Base-by-base conservation (phyloP, 2,329 filamentous ascomycete species). In the Cladosporium colombiae region DNA sequence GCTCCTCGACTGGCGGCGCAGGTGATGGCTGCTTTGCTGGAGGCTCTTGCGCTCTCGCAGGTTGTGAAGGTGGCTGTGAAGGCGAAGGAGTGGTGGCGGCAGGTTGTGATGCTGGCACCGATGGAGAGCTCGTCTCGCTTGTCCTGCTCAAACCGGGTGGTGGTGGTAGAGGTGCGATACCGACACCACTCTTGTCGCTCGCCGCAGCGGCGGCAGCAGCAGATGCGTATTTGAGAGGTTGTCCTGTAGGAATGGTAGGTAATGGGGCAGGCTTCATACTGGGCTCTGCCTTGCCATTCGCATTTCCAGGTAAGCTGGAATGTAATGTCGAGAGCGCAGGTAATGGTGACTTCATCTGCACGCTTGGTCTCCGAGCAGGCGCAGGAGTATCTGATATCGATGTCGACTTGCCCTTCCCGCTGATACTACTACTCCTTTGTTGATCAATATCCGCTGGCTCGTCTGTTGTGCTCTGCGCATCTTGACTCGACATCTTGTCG, bases 191-290 rank as follows among this genome's bases (percentile, higher is more conserved):
- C 81, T 92, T 93, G 80, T 97, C 93, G 77, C 88, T 93, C 55
- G 61, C 61, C 0, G 95, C 94, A 0, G 94, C 95, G 0, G 95
- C 95, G 0, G 95, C 95, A 0, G 95, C 95, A 0, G 95, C 95
- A 44, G 95, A 98, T 53, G 95, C 95, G 77, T 99, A 99, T 80
- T 98, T 98, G 70, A 99, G 83, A 1, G 91, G 92, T 77, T 98
- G 94, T 57, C 93, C 93, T 4, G 92, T 91, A 7, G 91, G 89
- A 77, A 94, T 88, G 66, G 91, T 88, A 1, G 95, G 95, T 72
- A 93, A 81, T 21, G 92, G 89, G 21, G 95, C 95, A 14, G 95
- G 94, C 82, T 98, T 99, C 94, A 98, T 98, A 62, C 84, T 81
- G 52, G 68, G 56, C 62, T 83, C 84, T 62, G 83, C 81, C 60